Evolutionary conservation across 169 alveolate species (phyloP).

Genomic region (Babesia bovis): DNA sequence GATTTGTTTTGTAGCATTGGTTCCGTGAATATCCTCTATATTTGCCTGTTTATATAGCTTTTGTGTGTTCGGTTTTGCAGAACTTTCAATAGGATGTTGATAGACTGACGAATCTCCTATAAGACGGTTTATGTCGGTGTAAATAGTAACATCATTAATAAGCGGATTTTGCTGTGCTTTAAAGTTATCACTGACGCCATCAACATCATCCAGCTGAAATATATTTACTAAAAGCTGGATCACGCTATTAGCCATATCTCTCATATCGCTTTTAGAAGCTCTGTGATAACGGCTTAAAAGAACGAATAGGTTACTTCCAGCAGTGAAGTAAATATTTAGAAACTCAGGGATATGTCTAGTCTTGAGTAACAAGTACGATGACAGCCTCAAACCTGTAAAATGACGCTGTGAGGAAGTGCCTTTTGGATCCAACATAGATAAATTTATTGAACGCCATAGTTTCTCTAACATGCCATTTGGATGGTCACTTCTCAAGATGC

Average conservation of each 20-base stretch:
- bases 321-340: background rate
- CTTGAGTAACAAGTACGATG: slow-evolving; percentile 29
- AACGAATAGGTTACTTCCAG: slow-evolving; percentile 1
- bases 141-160: background rate
- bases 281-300: slow-evolving; percentile 27
- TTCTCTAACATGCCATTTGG: slow-evolving; percentile 3
- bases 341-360: background rate
- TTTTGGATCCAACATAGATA: slow-evolving; percentile 17
- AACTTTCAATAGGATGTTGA: background rate
- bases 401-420: slow-evolving; percentile 24
- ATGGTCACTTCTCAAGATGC: slow-evolving; percentile 7
- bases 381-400: slow-evolving; percentile 27
- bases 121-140: slow-evolving; percentile 1
- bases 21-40: background rate
- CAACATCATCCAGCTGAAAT: background rate
- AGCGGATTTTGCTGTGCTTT: background rate
- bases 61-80: background rate
- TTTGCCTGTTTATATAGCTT: background rate
- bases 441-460: slow-evolving; percentile 32
- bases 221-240: slow-evolving; percentile 6
- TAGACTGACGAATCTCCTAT: background rate
- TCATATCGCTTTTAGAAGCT: slow-evolving; percentile 10
- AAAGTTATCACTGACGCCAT: background rate
- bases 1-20: background rate
- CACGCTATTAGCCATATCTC: background rate